phyloP scores from a whole-genome alignment of 2,329 filamentous ascomycete genomes.

The Parafenestella ontariensis region DNA sequence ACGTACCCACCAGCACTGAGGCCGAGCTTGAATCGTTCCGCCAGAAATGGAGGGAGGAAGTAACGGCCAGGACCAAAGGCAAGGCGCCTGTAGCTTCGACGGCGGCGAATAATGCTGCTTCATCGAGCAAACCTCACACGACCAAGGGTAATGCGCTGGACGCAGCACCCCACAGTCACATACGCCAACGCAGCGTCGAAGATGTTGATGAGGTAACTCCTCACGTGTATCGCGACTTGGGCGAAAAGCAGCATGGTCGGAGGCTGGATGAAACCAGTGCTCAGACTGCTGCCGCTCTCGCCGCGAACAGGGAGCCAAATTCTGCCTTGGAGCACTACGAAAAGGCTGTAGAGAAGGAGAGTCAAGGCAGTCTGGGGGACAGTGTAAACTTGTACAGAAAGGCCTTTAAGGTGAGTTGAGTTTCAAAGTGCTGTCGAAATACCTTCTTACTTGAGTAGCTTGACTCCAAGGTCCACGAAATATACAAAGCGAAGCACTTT shows the following conservation, averaged over 20 bases:
- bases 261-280: constrained; percentile 53
- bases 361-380: constrained; percentile 83
- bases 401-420: constrained; percentile 75
- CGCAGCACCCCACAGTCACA: constrained; percentile 27
- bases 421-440: not conserved
- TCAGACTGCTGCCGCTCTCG: constrained; percentile 35
- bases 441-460: constrained; percentile 61
- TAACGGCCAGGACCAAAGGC: constrained; percentile 60
- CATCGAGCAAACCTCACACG: constrained; percentile 30
- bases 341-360: constrained; percentile 86
- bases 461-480: constrained; percentile 81
- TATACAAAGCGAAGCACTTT: constrained; percentile 92
- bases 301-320: constrained; percentile 60
- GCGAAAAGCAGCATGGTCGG: constrained; percentile 54
- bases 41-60: constrained; percentile 84
- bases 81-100: constrained; percentile 26
- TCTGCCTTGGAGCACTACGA: constrained; percentile 94
- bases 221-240: constrained; percentile 54
- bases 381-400: constrained; percentile 87
- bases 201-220: constrained; percentile 51
- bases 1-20: constrained; percentile 47
- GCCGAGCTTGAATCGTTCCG: constrained; percentile 86
- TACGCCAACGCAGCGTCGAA: constrained; percentile 39
- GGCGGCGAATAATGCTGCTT: constrained; percentile 19
- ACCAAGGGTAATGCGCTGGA: constrained; percentile 35